Percentiles rank a stretch among this genome's conserved stretches.
phyloP scores from a whole-genome alignment of 305 asterid genomes.

The Solanum hybrid region DNA sequence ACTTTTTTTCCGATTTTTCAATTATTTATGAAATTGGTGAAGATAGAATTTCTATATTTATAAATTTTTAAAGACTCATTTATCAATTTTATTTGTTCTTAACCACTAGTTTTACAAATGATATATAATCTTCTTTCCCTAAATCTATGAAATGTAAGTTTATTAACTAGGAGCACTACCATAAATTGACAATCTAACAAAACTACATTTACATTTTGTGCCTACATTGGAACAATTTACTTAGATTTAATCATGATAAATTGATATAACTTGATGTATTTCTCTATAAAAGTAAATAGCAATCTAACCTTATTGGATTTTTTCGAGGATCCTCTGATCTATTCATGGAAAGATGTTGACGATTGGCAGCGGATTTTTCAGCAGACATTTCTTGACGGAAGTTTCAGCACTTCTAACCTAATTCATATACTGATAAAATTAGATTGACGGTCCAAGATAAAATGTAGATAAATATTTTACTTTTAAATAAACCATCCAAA shows the following conservation, averaged over 20 bases:
- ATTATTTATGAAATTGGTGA: no score
- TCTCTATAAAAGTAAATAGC: not conserved
- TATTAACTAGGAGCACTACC: not conserved
- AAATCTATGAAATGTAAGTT: not conserved
- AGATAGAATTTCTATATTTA: no score
- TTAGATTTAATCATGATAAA: not conserved
- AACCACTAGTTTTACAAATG: not conserved
- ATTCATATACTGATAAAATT: not conserved
- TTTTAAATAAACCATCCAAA: not conserved
- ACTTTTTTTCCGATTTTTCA: not conserved
- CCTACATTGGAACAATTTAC: not conserved
- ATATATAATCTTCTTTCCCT: not conserved
- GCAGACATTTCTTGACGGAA: not conserved
- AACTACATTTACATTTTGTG: not conserved
- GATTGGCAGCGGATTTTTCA: not conserved
- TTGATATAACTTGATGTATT: not conserved
- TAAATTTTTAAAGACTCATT: no score
- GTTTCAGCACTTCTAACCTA: not conserved
- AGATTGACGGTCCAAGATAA: accelerated
- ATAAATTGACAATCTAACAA: not conserved
- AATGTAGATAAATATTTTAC: not conserved
- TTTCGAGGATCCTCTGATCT: no score
- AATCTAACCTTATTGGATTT: not conserved
- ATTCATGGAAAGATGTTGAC: not conserved
- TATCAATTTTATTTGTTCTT: not conserved